Base-by-base conservation (phyloP, 202 grass and related monocot species). In the Thinopyrum obtusiflorum region DNA sequence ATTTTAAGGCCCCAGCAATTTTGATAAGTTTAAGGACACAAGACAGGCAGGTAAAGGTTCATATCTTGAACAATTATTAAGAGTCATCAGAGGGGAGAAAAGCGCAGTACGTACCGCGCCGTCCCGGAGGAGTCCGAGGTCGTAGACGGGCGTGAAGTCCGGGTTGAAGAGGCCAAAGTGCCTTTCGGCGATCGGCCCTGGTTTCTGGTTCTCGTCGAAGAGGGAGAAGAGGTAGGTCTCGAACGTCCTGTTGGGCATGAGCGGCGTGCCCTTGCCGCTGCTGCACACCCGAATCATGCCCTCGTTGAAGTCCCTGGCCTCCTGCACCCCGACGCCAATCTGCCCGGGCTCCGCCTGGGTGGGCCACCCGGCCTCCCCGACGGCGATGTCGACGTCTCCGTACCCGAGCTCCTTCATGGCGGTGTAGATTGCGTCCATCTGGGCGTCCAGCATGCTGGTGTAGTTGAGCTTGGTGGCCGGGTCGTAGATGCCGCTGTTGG, bases 281-380 rank as follows among this genome's bases (percentile, higher is more conserved):
- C 88, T 87, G 15, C 92, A 77, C 8, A 89, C 76, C 9, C 86
- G 57, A 0, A 93, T 86, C 57, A 98, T 79, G 15, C 92, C 90
- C 3, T 82, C 87, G 26, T 98, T 98, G 73, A 81, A 98, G 1
- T 92, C 91, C 81, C 46, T 73, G 1, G 95, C 95, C 61, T 98
- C 91, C 80, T 82, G 29, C 0, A 69, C 59, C 3, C 92, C 90
- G 4, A 93, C 95, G 11, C 95, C 95, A 15, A 85, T 44, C 95
- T 95, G 93, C 0, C 88, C 88, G 0, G 79, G 2, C 25, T 98
- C 93, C 2, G 39, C 93, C 73, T 73, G 57, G 11, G 87, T 89
- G 9, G 95, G 95, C 95, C 95, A 98, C 0, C 95, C 95, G 0
- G 95, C 94, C 91, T 98, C 95, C 8, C 93, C 95, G 1, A 98